A percentile compares a stretch with the other conserved stretches of the same genome.
Conservation (phyloP, 352 stramenopile species). For the Elongisporangium senticosum region DNA sequence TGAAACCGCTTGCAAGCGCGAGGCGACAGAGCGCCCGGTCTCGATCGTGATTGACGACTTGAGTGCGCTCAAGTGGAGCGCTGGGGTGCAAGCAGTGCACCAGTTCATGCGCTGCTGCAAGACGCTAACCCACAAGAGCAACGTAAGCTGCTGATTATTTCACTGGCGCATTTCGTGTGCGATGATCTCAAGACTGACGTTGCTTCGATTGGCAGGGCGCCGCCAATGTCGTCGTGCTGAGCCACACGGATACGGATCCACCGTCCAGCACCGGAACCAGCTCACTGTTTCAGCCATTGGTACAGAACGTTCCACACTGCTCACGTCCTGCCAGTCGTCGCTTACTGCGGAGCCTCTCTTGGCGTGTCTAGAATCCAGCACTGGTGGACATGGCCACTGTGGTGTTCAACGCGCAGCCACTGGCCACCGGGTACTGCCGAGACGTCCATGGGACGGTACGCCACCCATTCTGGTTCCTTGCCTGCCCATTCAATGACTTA, state of each 20-base stretch:
- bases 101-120: constrained; percentile 64
- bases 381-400: constrained; percentile 58
- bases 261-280: neutral
- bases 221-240: constrained; percentile 52
- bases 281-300: neutral
- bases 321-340: no score
- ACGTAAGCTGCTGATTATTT: constrained; percentile 18
- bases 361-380: constrained; percentile 23
- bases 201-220: constrained; percentile 12
- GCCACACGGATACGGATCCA: constrained; percentile 43
- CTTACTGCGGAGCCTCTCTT: neutral
- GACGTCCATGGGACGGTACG: constrained; percentile 71
- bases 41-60: constrained; percentile 67
- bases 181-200: constrained; percentile 1
- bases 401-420: constrained; percentile 37
- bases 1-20: constrained; percentile 5
- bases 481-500: neutral
- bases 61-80: constrained; percentile 53
- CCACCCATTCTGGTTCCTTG: neutral
- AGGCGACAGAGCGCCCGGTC: constrained; percentile 4
- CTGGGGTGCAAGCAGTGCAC: constrained; percentile 30
- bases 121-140: constrained; percentile 39
- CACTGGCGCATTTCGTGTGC: neutral
- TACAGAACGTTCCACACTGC: neutral
- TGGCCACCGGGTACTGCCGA: constrained; percentile 67